These are phyloP conservation scores for Fusarium armeniacum DNA, from an alignment of 2,329 filamentous ascomycete species.

Conservation along the genomic window DNA sequence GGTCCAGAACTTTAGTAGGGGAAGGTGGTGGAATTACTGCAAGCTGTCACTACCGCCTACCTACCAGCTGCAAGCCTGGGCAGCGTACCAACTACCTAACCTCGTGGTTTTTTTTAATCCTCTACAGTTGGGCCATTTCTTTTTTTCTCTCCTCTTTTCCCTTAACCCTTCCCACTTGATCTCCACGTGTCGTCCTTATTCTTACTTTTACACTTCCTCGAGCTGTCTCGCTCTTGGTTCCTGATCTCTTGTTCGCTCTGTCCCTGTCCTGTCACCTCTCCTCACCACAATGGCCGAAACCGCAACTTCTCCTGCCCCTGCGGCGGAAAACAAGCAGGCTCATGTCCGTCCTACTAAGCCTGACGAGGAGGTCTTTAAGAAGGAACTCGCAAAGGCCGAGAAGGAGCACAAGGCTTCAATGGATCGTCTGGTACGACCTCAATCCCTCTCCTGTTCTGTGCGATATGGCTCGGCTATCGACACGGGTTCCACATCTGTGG, in stretches of 20 bases:
- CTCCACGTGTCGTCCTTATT: conserved; percentile 42
- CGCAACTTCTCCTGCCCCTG: conserved; percentile 60
- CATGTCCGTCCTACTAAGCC: conserved; percentile 83
- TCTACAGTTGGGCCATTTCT: conserved; percentile 25
- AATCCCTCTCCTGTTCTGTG: conserved; percentile 21
- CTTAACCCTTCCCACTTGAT: conserved; percentile 27
- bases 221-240: conserved; percentile 43
- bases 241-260: conserved; percentile 32
- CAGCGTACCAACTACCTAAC: background rate
- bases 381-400: conserved; percentile 82
- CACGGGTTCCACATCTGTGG: conserved; percentile 41
- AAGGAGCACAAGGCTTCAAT: conserved; percentile 87
- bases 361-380: conserved; percentile 87
- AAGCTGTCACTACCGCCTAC: conserved; percentile 26
- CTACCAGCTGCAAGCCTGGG: conserved; percentile 9
- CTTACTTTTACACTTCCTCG: conserved; percentile 26
- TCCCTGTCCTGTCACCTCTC: conserved; percentile 22
- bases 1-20: conserved; percentile 43
- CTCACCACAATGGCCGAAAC: conserved; percentile 62
- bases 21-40: conserved; percentile 49
- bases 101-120: conserved; percentile 33
- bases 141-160: conserved; percentile 35
- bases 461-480: conserved; percentile 22
- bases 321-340: conserved; percentile 55
- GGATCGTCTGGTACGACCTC: conserved; percentile 64